phyloP scores from a whole-genome alignment of 345 rosid species.

The Aquilaria sinensis region DNA sequence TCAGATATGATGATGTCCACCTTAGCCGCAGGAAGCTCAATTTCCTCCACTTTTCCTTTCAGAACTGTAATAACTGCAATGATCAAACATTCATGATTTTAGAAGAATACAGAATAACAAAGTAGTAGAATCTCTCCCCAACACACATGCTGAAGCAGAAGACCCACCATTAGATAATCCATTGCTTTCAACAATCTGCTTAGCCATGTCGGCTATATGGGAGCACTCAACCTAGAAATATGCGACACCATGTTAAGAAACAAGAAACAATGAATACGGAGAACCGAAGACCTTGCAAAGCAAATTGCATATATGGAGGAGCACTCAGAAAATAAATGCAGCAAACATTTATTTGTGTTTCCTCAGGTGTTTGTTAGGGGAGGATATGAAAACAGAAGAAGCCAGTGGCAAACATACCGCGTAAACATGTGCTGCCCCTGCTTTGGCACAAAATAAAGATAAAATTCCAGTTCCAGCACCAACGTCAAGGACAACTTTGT shows the following conservation, averaged over 20 bases:
- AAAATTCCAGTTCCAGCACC: slow-evolving; percentile 99
- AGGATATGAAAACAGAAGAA: neutral
- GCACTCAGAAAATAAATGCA: neutral
- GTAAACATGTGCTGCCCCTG: slow-evolving; percentile 90
- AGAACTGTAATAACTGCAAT: slow-evolving; percentile 79
- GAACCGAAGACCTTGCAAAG: slow-evolving; percentile 6
- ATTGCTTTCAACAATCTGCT: slow-evolving; percentile 79
- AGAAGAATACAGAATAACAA: slow-evolving; percentile 1
- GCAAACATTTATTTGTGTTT: neutral
- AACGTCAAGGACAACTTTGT: slow-evolving; percentile 93
- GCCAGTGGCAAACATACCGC: slow-evolving; percentile 43
- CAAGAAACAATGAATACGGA: neutral
- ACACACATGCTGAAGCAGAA: neutral
- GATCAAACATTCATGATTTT: slow-evolving; percentile 1
- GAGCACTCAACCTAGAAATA: slow-evolving; percentile 79
- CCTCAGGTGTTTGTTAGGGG: neutral
- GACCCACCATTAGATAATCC: slow-evolving; percentile 73
- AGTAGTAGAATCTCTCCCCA: neutral
- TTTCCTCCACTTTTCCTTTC: slow-evolving; percentile 96
- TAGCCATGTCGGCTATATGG: slow-evolving; percentile 91
- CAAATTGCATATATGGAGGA: neutral
- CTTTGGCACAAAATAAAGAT: slow-evolving; percentile 96
- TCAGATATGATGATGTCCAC: slow-evolving; percentile 97
- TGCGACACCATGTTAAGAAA: too few relatives aligned
- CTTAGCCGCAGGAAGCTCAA: slow-evolving; percentile 80